Conservation (phyloP, 2,329 filamentous ascomycete species). For the Rugonectria rugulosa region DNA sequence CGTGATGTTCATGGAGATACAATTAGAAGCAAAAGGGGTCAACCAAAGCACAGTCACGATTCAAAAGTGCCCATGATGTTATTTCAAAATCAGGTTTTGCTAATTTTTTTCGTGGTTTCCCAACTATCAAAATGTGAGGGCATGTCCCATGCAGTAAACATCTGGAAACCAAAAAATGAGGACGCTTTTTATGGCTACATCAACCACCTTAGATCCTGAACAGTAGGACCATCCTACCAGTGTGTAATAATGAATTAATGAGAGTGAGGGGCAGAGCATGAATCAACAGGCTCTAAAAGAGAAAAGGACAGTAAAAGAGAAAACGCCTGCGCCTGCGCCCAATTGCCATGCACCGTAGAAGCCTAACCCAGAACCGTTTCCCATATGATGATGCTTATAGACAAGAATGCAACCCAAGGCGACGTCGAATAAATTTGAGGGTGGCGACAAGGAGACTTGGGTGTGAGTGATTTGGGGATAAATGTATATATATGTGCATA, state of each 20-base stretch:
- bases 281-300: slow-evolving; percentile 8
- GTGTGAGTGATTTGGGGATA: not conserved
- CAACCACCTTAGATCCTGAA: slow-evolving; percentile 13
- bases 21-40: not conserved
- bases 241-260: slow-evolving; percentile 17
- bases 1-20: not conserved
- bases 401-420: slow-evolving; percentile 27
- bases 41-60: not conserved
- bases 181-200: slow-evolving; percentile 24
- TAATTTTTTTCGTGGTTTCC: slow-evolving; percentile 28
- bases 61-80: not conserved
- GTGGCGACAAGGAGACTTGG: slow-evolving; percentile 8
- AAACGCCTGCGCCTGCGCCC: slow-evolving; percentile 31
- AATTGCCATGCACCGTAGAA: slow-evolving; percentile 38
- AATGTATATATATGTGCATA: not conserved
- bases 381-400: slow-evolving; percentile 36
- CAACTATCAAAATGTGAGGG: slow-evolving; percentile 28
- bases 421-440: slow-evolving; percentile 5
- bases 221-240: slow-evolving; percentile 24
- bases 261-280: not conserved
- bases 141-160: slow-evolving; percentile 19
- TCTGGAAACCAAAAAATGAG: slow-evolving; percentile 3
- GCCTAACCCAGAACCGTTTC: slow-evolving; percentile 30
- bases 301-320: slow-evolving; percentile 14
- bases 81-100: slow-evolving; percentile 30